These are phyloP conservation scores for Dinochytrium kinnereticum DNA, from an alignment of 371 early-diverging fungal genomes.

Conservation along the genomic window DNA sequence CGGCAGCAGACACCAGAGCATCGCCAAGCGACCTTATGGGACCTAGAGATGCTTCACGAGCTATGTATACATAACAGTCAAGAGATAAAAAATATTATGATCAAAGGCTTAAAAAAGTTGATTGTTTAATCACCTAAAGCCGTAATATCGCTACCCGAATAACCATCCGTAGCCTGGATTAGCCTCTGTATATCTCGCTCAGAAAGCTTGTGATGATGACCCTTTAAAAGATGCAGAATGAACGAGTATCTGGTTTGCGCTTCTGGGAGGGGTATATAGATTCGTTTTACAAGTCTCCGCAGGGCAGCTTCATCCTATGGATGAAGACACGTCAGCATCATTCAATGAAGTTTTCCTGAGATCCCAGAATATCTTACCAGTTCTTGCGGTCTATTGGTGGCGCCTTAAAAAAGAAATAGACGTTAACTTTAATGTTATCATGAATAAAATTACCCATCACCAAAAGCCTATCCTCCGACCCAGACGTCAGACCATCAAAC, in stretches of 20 bases:
- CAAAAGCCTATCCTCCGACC: conserved; percentile 54
- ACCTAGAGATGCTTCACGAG: conserved; percentile 75
- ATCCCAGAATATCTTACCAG: conserved; percentile 38
- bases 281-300: conserved; percentile 70
- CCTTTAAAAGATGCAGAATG: conserved; percentile 59
- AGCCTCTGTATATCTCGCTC: conserved; percentile 58
- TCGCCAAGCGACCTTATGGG: conserved; percentile 72
- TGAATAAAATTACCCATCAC: conserved; percentile 46
- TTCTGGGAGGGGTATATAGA: conserved; percentile 81
- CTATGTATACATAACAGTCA: conserved; percentile 33
- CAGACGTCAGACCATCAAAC: conserved; percentile 68
- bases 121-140: conserved; percentile 54
- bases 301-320: conserved; percentile 75
- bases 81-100: background rate
- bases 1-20: conserved; percentile 53
- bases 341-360: background rate
- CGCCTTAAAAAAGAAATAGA: conserved; percentile 31
- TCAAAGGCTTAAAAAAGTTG: background rate
- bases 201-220: conserved; percentile 56
- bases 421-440: background rate
- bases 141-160: conserved; percentile 79
- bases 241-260: conserved; percentile 61
- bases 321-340: conserved; percentile 2
- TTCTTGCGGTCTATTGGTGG: conserved; percentile 74
- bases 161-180: conserved; percentile 64